Conservation (phyloP, 108 stramenopile species). For the Stephanodiscus triporus region DNA sequence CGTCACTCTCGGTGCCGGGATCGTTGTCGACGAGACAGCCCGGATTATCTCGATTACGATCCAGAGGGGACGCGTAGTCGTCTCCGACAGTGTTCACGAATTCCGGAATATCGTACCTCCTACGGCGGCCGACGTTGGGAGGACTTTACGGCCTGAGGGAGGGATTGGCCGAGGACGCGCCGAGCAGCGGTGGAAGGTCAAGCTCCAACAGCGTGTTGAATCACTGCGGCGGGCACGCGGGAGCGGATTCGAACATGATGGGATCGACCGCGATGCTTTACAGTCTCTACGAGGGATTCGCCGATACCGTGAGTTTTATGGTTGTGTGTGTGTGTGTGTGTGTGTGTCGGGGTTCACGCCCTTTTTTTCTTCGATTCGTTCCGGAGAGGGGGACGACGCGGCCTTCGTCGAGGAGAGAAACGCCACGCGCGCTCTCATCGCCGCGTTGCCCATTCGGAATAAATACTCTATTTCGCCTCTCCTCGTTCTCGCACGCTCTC, state of each 20-base stretch:
- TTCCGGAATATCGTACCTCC: conserved; percentile 72
- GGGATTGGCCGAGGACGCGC: conserved; percentile 75
- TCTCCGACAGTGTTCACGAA: conserved; percentile 89
- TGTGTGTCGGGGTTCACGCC: no score
- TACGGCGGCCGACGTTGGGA: conserved; percentile 72
- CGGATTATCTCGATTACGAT: conserved; percentile 90
- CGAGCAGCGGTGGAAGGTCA: conserved; percentile 75
- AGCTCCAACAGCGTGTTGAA: conserved; percentile 86
- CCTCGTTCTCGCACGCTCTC: no score
- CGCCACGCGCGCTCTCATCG: no score
- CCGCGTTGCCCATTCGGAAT: no score
- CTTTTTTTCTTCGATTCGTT: no score
- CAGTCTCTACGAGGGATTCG: conserved; percentile 76
- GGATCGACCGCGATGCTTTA: conserved; percentile 83
- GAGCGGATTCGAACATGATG: conserved; percentile 72
- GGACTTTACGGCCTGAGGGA: conserved; percentile 80
- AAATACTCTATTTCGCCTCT: no score
- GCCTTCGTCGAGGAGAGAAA: no score
- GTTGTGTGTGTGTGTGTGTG: neutral
- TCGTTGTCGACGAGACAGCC: conserved; percentile 41
- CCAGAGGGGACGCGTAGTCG: conserved; percentile 75
- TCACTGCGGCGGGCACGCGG: conserved; percentile 84
- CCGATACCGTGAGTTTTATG: conserved; percentile 72
- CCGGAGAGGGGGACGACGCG: no score
- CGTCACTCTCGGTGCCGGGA: conserved; percentile 9